phyloP scores from a whole-genome alignment of 2,329 filamentous ascomycete species.

The Neoscytalidium dimidiatum region DNA sequence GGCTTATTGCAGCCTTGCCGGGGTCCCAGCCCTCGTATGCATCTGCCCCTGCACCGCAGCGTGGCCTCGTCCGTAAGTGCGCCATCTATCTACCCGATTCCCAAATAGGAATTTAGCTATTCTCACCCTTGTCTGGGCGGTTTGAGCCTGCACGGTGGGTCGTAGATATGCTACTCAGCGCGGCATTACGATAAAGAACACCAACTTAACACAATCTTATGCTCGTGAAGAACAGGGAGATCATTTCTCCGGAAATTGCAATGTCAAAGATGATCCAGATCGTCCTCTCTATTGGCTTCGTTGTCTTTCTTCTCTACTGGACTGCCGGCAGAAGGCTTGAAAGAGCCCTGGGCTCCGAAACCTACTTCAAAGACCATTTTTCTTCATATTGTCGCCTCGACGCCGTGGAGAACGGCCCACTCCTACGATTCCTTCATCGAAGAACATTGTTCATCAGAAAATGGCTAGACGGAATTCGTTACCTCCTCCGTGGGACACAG shows the following conservation, averaged over 20 bases:
- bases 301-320: not conserved
- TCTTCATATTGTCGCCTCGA: not conserved
- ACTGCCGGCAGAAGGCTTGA: not conserved
- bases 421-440: not conserved
- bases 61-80: not conserved
- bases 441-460: not conserved
- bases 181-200: not conserved
- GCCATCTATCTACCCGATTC: not conserved
- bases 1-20: not conserved
- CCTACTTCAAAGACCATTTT: not conserved
- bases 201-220: not conserved
- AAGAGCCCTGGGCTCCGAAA: not conserved
- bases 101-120: not conserved
- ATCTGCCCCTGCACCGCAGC: not conserved
- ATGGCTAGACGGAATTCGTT: not conserved
- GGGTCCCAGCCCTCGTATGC: not conserved
- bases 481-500: not conserved
- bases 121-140: not conserved
- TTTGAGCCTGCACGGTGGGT: not conserved
- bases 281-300: not conserved
- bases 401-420: not conserved
- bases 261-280: not conserved
- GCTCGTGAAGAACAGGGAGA: not conserved
- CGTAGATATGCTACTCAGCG: not conserved
- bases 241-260: not conserved